Evolutionary conservation across 345 rosid species (phyloP), one percentile per base, ranked within the genome.

Genomic region (Rhizophora apiculata): DNA sequence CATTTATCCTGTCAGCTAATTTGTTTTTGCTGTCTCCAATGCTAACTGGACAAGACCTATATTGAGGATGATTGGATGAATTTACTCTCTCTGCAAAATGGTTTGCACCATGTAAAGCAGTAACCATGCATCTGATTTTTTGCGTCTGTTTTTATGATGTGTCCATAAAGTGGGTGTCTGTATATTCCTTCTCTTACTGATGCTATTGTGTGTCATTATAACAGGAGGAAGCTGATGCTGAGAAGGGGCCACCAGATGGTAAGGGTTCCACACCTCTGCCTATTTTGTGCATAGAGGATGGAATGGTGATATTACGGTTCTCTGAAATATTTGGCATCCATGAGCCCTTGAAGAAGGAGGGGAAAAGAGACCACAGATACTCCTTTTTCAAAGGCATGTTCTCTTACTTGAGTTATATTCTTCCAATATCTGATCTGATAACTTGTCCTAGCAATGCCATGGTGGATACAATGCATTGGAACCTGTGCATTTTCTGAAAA

Each of bases 301-400:
- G 94, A 46, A 75, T 75, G 81, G 97, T 86, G 66, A 90, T 92
- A 70, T 82, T 92, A 78, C 85, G 86, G 54, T 92, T 95, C 81
- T 95, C 99, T n/a, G 91, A 95, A 85, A 95, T 95, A 72, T 95
- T 95, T 84, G 96, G 92, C 76, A 83, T 88, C 66, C 94, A 88
- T 64, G 89, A 90, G 74, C 89, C 91, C 68, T 76, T 82, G 74
- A 86, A 85, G 87, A 90, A 77, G 76, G 77, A 68, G 32, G 78
- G 76, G 56, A 92, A 83, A 83, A 84, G 88, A 81, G 98, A 86
- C 27, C 85, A 69, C 53, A 81, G 85, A 78, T 79, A 86, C 72
- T 75, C 76, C 62, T 73, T 82, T 57, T 77, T 75, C 71, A 87
- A 74, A 87, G 99, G 99, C 90, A 80, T 61, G 69, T 52, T 64